Percentiles rank a stretch among this genome's conserved stretches.
These are phyloP conservation scores for Fistulinella staudtii DNA, from an alignment of 1,284 basidiomycete genomes.

Conservation along the genomic window DNA sequence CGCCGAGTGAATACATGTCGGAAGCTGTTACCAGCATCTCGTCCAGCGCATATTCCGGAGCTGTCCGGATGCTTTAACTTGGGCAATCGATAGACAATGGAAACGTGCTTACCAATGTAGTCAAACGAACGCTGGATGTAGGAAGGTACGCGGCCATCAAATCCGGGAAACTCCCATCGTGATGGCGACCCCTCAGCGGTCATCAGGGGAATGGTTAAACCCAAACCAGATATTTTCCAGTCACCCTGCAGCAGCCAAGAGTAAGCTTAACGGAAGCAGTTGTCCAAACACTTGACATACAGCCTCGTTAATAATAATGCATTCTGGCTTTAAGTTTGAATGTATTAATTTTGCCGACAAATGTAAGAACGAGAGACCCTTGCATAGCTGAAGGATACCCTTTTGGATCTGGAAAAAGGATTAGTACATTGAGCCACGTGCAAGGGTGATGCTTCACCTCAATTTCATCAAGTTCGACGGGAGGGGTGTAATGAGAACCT, in stretches of 20 bases:
- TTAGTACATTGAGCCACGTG: conserved; percentile 8
- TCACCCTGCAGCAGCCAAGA: conserved; percentile 65
- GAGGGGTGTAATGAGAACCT: conserved; percentile 48
- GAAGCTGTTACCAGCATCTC: conserved; percentile 82
- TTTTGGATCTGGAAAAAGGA: conserved; percentile 90
- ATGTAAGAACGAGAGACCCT: conserved; percentile 91
- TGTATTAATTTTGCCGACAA: conserved; percentile 89
- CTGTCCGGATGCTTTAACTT: conserved; percentile 40
- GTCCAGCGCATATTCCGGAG: conserved; percentile 93
- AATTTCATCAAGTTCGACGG: conserved; percentile 85
- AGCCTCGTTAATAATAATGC: conserved; percentile 81
- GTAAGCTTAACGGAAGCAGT: conserved; percentile 3
- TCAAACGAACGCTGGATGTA: conserved; percentile 93
- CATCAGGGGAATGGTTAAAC: conserved; percentile 78
- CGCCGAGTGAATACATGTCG: conserved; percentile 94
- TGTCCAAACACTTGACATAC: conserved; percentile 44
- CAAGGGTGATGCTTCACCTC: conserved; percentile 52
- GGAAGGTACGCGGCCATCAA: conserved; percentile 75
- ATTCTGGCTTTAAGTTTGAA: conserved; percentile 85
- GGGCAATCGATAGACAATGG: not conserved
- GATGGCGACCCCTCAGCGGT: conserved; percentile 70
- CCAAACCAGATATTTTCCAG: conserved; percentile 95
- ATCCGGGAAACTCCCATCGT: conserved; percentile 86
- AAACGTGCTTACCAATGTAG: conserved; percentile 69
- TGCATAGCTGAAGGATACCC: conserved; percentile 90